Percentiles rank a stretch among this genome's conserved stretches.
Conservation (phyloP, 768 basidiomycete species). For the Chalciporus pseudorubinellus region DNA sequence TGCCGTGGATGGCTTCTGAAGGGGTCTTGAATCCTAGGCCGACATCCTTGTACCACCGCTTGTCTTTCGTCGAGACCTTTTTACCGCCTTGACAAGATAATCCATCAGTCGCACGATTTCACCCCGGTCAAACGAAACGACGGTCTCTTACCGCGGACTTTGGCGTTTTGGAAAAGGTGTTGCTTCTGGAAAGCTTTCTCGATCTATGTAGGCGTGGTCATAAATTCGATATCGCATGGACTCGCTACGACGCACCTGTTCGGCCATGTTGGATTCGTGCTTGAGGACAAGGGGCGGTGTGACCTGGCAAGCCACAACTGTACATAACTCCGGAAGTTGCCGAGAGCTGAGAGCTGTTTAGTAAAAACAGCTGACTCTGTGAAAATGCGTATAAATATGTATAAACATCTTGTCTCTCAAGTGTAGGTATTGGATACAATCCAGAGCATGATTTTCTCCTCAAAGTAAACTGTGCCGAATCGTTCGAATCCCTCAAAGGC, state of each 20-base stretch:
- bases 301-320: background rate
- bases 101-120: conserved; percentile 9
- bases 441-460: no score
- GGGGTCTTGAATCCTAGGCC: conserved; percentile 98
- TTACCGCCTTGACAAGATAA: conserved; percentile 54
- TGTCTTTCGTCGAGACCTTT: conserved; percentile 92
- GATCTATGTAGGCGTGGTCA: conserved; percentile 48
- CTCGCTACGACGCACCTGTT: conserved; percentile 45
- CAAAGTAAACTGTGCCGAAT: no score
- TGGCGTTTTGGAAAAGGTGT: conserved; percentile 96
- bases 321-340: background rate
- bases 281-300: background rate
- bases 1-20: conserved; percentile 89
- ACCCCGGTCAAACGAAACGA: conserved; percentile 6
- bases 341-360: background rate
- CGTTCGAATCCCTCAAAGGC: no score
- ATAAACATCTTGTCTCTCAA: background rate
- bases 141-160: conserved; percentile 75
- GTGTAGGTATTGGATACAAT: no score
- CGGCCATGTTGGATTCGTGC: conserved; percentile 46
- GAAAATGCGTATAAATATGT: background rate
- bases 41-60: conserved; percentile 99
- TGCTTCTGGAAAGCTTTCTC: conserved; percentile 99
- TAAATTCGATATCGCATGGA: background rate
- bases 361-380: background rate